phyloP scores from a whole-genome alignment of 306 rosid genomes.

The Leucaena leucocephala region DNA sequence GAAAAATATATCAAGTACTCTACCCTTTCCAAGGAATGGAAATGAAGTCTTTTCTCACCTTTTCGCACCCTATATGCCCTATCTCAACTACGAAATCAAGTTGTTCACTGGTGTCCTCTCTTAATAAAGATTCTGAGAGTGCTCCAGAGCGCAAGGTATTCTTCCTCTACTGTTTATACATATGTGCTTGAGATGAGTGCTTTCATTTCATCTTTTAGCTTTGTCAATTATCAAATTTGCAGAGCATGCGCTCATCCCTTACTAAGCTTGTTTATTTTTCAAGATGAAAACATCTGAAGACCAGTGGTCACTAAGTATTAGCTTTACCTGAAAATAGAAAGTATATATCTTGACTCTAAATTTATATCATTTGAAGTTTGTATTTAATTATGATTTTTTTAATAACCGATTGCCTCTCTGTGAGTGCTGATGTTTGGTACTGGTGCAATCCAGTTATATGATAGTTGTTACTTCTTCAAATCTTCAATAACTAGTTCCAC shows the following conservation, averaged over 20 bases:
- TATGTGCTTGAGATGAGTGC: background rate
- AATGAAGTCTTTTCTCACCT: slow-evolving; percentile 30
- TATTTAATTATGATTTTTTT: background rate
- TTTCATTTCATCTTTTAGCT: background rate
- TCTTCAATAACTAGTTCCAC: background rate
- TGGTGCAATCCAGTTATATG: background rate
- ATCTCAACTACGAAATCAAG: background rate
- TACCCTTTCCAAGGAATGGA: slow-evolving; percentile 13
- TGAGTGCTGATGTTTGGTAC: too few species aligned
- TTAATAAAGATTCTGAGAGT: slow-evolving; percentile 17
- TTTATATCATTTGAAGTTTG: background rate
- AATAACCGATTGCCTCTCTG: background rate
- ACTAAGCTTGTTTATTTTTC: background rate
- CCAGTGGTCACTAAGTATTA: background rate
- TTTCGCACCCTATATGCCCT: slow-evolving; percentile 3
- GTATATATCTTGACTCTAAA: background rate
- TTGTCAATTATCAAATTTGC: background rate
- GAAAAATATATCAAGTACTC: background rate
- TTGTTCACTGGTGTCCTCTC: slow-evolving; percentile 5
- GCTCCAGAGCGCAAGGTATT: slow-evolving; percentile 45
- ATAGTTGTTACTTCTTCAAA: background rate
- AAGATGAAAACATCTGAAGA: background rate
- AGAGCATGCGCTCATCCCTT: background rate
- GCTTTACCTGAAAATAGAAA: too few species aligned
- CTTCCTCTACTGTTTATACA: background rate